Base-by-base conservation (phyloP, 257 asterid genomes). In the Dorcoceras hygrometricum region DNA sequence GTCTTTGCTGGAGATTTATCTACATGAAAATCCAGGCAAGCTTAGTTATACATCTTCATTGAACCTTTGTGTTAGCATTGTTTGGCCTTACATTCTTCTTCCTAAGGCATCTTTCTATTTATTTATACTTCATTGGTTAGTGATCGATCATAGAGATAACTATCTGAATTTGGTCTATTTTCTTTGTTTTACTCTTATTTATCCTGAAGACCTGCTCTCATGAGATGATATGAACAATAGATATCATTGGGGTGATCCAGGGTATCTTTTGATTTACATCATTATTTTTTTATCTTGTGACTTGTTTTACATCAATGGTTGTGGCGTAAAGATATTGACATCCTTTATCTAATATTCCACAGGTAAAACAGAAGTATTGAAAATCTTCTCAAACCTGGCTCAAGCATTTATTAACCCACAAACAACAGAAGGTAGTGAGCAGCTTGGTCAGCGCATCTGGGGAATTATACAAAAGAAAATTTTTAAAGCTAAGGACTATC, bases 21-120 rank as follows among this genome's bases (percentile, higher is more conserved):
- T 94, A 16, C 95, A 90, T 53, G 96, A 90, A 74, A 90, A 90
- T 80, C 95, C 99, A 87, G 99, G 98, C 77, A 75, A 84, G 88
- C 84, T 74, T 57, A 28, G n/a, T 59, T 58, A 51, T 12, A 18
- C 24, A 66, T 34, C 11, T 23, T 64, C 25, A 24, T 54, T 50
- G 18, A 51, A 55, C 11, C 19, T 8, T 20, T 53, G 5, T 57
- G 9, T 65, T 22, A 27, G 36, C 39, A 16, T 36, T 11, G 39
- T 59, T 53, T 73, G 56, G 14, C 12, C 36, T 36, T 34, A 18
- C 25, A n/a, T 61, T 55, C 59, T 71, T 63, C 56, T 60, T 39
- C 3, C 18, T 56, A 14, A 27, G 14, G 5, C 46, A 14, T n/a
- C 24, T 14, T 29, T 16, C 22, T 23, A n/a, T 54, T 26, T 22